Conservation (phyloP, 2,329 filamentous ascomycete species). For the Scleromitrula shiraiana region DNA sequence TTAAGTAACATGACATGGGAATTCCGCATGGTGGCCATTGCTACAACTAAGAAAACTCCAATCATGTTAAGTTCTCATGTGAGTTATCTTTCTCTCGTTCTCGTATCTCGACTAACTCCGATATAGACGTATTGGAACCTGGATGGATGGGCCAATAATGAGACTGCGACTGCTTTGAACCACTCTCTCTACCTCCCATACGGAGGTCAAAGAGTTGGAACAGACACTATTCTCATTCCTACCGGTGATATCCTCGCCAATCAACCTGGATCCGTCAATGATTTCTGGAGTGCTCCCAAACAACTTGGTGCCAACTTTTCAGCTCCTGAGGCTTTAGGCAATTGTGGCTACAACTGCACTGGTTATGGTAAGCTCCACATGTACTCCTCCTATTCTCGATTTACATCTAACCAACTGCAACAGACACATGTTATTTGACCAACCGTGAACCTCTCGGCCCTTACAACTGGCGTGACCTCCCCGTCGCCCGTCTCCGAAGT, state of each 20-base stretch:
- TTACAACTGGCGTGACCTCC: constrained; percentile 57
- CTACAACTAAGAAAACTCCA: constrained; percentile 67
- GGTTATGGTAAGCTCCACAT: constrained; percentile 60
- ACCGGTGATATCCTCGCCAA: constrained; percentile 70
- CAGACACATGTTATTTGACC: constrained; percentile 61
- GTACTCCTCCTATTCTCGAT: background rate
- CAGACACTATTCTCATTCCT: constrained; percentile 65
- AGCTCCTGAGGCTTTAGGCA: constrained; percentile 53
- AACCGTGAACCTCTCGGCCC: constrained; percentile 49
- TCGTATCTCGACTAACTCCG: background rate
- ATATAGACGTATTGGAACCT: constrained; percentile 74
- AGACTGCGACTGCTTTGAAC: constrained; percentile 57
- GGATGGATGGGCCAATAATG: constrained; percentile 68
- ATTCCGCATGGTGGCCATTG: constrained; percentile 62
- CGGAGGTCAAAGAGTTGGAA: constrained; percentile 58
- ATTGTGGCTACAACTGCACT: constrained; percentile 75
- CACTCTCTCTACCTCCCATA: constrained; percentile 68
- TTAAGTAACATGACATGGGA: constrained; percentile 60
- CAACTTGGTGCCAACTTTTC: constrained; percentile 64
- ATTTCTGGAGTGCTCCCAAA: constrained; percentile 78
- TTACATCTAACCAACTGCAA: background rate
- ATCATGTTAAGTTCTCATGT: constrained; percentile 68
- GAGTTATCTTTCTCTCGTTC: constrained; percentile 4
- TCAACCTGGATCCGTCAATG: constrained; percentile 58
- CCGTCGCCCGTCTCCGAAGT: constrained; percentile 60